Conservation (phyloP, 2,329 filamentous ascomycete genomes). For the Daldinia eschscholtzii region DNA sequence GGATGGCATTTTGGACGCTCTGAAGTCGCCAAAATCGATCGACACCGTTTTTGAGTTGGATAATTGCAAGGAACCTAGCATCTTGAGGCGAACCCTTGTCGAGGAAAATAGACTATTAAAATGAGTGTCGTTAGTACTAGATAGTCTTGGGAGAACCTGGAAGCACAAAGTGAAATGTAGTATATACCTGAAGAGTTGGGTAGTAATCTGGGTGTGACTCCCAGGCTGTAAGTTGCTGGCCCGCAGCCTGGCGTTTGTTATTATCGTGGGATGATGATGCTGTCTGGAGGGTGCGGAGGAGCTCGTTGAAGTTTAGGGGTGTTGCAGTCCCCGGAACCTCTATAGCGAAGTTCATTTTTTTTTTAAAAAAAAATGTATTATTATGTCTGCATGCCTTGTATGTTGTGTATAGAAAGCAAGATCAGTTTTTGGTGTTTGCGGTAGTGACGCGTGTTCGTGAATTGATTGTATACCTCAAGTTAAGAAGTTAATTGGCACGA, state of each 20-base stretch:
- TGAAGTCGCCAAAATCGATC: slow-evolving; percentile 90
- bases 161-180: slow-evolving; percentile 41
- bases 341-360: slow-evolving; percentile 75
- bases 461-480: background rate
- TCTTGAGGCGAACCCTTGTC: slow-evolving; percentile 81
- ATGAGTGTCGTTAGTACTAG: slow-evolving; percentile 21
- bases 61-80: slow-evolving; percentile 88
- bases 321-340: slow-evolving; percentile 87
- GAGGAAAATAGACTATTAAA: slow-evolving; percentile 78
- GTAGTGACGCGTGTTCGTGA: background rate
- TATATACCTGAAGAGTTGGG: slow-evolving; percentile 72
- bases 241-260: slow-evolving; percentile 73
- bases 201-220: slow-evolving; percentile 76
- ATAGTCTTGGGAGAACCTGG: background rate
- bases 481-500: background rate
- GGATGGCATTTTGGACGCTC: slow-evolving; percentile 72
- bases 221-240: slow-evolving; percentile 79
- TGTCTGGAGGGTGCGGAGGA: slow-evolving; percentile 73
- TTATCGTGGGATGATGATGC: slow-evolving; percentile 74
- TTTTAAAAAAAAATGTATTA: slow-evolving; percentile 26
- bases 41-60: slow-evolving; percentile 96
- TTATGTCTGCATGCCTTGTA: background rate
- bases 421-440: background rate
- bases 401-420: background rate
- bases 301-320: slow-evolving; percentile 72